phyloP scores from a whole-genome alignment of 441 rosid genomes.

The Jatropha podagrica region DNA sequence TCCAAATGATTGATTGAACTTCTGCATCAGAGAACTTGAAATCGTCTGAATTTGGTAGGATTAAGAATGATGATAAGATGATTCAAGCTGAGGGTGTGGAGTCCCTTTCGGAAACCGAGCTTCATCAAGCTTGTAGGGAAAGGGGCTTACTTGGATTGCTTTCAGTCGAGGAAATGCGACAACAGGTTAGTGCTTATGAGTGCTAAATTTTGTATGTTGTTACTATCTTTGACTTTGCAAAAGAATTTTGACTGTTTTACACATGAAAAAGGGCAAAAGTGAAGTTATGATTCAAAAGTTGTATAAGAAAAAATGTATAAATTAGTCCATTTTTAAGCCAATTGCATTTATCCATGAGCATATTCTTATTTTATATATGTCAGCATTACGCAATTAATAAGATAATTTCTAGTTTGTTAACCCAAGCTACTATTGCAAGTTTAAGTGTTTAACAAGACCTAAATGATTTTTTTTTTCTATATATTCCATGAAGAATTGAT shows the following conservation, averaged over 20 bases:
- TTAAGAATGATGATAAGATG: constrained; percentile 92
- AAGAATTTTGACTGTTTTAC: constrained; percentile 1
- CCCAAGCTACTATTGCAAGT: background rate
- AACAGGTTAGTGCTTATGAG: constrained; percentile 53
- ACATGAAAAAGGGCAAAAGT: background rate
- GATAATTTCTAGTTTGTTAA: background rate
- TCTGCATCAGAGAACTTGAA: background rate
- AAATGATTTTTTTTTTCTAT: no score
- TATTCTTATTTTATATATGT: background rate
- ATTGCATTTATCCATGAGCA: background rate
- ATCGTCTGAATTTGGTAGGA: constrained; percentile 46
- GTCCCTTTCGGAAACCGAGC: constrained; percentile 91
- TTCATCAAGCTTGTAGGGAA: constrained; percentile 91
- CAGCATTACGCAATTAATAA: constrained; percentile 8
- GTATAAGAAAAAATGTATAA: background rate
- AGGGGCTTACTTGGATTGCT: constrained; percentile 91
- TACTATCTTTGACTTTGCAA: background rate
- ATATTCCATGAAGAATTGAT: no score
- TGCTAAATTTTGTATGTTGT: background rate
- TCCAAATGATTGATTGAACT: constrained; percentile 14
- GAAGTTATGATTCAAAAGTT: background rate
- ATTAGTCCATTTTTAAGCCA: constrained; percentile 5
- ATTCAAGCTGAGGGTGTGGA: constrained; percentile 91
- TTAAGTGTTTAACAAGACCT: no score
- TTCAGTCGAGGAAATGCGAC: constrained; percentile 92